A percentile compares a stretch with the other conserved stretches of the same genome.
phyloP scores from a whole-genome alignment of 306 rosid genomes.

The Acacia confusa region DNA sequence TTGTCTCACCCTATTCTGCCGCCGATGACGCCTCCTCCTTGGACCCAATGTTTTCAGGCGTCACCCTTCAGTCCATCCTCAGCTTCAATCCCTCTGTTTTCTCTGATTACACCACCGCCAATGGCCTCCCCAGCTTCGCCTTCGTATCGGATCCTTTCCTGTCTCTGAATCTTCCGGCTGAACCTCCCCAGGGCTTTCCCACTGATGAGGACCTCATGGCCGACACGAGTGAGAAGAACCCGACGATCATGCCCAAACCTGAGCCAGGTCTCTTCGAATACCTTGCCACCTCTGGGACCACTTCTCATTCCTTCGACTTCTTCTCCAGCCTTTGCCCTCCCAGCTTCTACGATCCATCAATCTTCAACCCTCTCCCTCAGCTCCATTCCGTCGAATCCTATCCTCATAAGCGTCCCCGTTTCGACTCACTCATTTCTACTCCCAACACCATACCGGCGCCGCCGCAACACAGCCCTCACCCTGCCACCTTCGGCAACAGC shows the following conservation, averaged over 20 bases:
- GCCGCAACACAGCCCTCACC: background rate
- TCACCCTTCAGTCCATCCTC: conserved; percentile 55
- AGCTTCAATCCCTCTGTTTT: conserved; percentile 31
- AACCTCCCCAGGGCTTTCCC: background rate
- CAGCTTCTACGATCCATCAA: background rate
- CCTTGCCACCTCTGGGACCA: background rate
- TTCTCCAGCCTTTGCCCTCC: conserved; percentile 11
- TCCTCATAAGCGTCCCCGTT: background rate
- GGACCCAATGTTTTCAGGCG: conserved; percentile 53
- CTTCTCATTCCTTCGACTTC: conserved; percentile 31
- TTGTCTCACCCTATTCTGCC: background rate
- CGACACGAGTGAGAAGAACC: background rate
- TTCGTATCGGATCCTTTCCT: conserved; percentile 25
- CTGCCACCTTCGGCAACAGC: background rate
- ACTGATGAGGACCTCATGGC: background rate
- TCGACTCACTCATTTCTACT: background rate
- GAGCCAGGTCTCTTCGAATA: conserved; percentile 32
- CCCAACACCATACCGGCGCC: background rate
- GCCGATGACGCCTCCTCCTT: conserved; percentile 7
- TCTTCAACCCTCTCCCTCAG: conserved; percentile 51
- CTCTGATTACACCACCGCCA: background rate
- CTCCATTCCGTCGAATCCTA: conserved; percentile 43
- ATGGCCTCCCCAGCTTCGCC: background rate
- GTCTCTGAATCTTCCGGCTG: background rate
- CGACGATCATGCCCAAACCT: conserved; percentile 14